Evolutionary conservation across 495 filamentous ascomycete genomes (phyloP), one percentile per base, ranked within the genome.

Genomic region (Penicillium waksmanii): DNA sequence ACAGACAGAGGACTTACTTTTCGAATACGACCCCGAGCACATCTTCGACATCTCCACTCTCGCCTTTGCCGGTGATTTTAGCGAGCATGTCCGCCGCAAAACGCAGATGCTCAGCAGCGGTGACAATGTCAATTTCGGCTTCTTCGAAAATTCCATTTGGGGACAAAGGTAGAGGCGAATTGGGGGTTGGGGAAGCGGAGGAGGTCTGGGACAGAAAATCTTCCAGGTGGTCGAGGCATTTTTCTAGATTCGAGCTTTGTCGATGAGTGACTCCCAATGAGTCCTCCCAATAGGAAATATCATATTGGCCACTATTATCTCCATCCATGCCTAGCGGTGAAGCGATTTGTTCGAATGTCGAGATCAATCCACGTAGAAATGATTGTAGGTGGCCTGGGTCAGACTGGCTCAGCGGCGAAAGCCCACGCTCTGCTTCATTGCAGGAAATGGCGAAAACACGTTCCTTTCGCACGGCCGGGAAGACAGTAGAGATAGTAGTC

Each of bases 1-100:
- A 6, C 11, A 35, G 23, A 54, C 23, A 52, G 21, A 42, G 52
- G 44, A 40, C 80, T 67, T 68, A 95, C 89, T 96, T 98, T 73
- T 99, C 94, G 77, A 99, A 98, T 2, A 99, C 93, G 40, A 98
- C 94, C 2, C 96, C 96, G 58, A 99, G 75, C 2, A 98, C 92
- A 66, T 98, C 95, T 73, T 99, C 94, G 33, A 99, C 91, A 81
- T 99, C 95, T 2, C 92, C 93, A 43, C 82, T 84, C 57, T 91
- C 90, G 2, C 93, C 95, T 56, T 85, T 86, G 2, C 95, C 95
- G 4, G 92, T 98, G 59, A 97, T 96, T 62, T 87, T 85, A 2
- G 91, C 89, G 11, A 99, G 77, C 54, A 84, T 84, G 34, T 87
- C 87, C 3, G 93, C 96, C 13, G 94, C 93, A 48, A 83, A 84